phyloP scores from a whole-genome alignment of 352 stramenopile genomes.

The Aphanomyces astaci region DNA sequence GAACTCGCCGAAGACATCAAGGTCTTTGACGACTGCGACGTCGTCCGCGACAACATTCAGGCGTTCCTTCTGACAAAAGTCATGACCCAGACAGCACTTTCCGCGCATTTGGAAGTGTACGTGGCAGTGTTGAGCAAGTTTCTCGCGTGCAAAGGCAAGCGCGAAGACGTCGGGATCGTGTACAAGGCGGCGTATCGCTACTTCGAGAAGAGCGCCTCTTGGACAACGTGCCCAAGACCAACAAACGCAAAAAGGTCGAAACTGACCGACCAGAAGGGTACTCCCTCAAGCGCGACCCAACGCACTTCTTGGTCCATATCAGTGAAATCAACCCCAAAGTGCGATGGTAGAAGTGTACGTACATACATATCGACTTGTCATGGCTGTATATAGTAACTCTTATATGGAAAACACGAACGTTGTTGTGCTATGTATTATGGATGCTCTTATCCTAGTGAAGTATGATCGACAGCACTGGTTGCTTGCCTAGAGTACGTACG shows the following conservation, averaged over 20 bases:
- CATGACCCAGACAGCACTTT: conserved; percentile 36
- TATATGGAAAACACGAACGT: no score
- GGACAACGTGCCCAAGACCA: conserved; percentile 36
- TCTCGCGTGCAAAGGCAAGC: conserved; percentile 39
- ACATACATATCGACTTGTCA: no score
- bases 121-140: conserved; percentile 44
- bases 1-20: conserved; percentile 33
- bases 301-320: conserved; percentile 21
- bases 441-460: no score
- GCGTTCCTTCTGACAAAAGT: conserved; percentile 33
- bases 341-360: no score
- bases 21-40: conserved; percentile 51
- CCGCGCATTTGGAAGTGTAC: conserved; percentile 35
- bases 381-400: no score
- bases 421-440: no score
- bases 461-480: no score
- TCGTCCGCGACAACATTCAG: conserved; percentile 43
- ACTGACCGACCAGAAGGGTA: conserved; percentile 22
- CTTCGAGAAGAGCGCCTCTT: conserved; percentile 49
- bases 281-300: conserved; percentile 30
- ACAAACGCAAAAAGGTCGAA: conserved; percentile 39
- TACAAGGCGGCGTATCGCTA: conserved; percentile 44
- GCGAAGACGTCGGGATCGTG: conserved; percentile 38
- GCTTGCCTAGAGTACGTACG: no score
- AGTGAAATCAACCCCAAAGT: neutral